Base-by-base conservation (phyloP, 1,139 yeast species). In the Geotrichum carabidarum region DNA sequence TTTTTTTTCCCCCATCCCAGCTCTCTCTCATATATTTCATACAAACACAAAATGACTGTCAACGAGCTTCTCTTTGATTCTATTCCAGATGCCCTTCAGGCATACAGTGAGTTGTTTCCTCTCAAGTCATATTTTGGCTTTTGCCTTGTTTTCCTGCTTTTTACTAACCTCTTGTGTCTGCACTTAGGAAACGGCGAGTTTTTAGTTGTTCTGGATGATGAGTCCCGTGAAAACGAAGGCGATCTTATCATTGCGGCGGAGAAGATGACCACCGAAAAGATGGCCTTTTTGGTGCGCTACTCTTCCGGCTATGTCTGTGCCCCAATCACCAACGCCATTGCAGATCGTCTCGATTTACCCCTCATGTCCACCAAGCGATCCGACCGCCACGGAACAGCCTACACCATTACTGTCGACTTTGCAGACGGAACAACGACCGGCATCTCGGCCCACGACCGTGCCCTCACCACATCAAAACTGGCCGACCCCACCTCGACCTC, bases 331-430 rank as follows among this genome's bases (percentile, higher is more conserved):
- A 81, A 81, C 48, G 83, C 79, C 59, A 75, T 87, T 58, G 98
- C 98, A 3, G 95, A 91, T 68, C 70, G 77, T 50, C 78, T 93
- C 54, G 85, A 85, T 43, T 78, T 94, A 58, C 96, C 91, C 40
- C 79, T 88, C 52, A 86, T 94, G 95, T 73, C 78, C 15, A 70
- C 78, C 59, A 74, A 77, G 61, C 37, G 41, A 32, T 18, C 55
- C 15, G 99, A 94, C 68, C 83, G 95, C 69, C 97, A 93, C 66
- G 95, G 96, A 12, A 94, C 99, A 6, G 98, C 98, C 2, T 94
- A 93, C 72, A 93, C 99, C 1, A 83, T 93, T 50, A 88, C 98
- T 1, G 88, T 90, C 57, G 99, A 94, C 70, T 83, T 76, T 62
- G 82, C 63, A 22, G 73, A 70, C 38, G 96, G 95, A 36, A 91